These are phyloP conservation scores for Solanum paucissectum DNA, from an alignment of 257 asterid genomes.

Conservation along the genomic window DNA sequence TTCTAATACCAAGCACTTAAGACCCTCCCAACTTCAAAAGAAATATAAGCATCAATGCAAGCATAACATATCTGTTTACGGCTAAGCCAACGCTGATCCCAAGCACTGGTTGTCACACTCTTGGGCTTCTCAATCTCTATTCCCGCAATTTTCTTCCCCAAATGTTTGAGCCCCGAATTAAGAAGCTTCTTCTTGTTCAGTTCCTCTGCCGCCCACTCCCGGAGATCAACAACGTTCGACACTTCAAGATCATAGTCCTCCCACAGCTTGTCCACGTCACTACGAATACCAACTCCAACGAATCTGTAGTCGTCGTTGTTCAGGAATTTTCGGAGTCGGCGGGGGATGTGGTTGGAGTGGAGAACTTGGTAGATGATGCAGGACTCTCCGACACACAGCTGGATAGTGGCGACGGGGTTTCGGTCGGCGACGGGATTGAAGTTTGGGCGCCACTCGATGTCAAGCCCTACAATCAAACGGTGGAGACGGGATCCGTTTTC, in stretches of 20 bases:
- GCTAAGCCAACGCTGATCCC: neutral
- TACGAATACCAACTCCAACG: constrained; percentile 32
- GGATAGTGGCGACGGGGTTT: constrained; percentile 44
- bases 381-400: constrained; percentile 34
- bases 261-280: constrained; percentile 33
- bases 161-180: neutral
- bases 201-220: neutral
- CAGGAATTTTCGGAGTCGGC: constrained; percentile 23
- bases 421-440: neutral
- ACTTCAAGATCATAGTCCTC: constrained; percentile 14
- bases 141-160: neutral
- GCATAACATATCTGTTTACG: neutral
- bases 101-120: neutral
- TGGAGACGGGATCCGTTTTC: neutral
- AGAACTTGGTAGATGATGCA: constrained; percentile 40
- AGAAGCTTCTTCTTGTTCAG: neutral
- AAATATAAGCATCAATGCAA: neutral
- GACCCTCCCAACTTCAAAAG: neutral
- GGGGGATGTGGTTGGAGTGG: constrained; percentile 17
- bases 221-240: neutral
- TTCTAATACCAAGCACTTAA: neutral
- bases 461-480: constrained; percentile 34
- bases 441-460: constrained; percentile 48
- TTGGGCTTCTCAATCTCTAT: neutral
- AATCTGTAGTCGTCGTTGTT: constrained; percentile 16